phyloP scores from a whole-genome alignment of 2,329 filamentous ascomycete genomes.

The Xylaria sp. region DNA sequence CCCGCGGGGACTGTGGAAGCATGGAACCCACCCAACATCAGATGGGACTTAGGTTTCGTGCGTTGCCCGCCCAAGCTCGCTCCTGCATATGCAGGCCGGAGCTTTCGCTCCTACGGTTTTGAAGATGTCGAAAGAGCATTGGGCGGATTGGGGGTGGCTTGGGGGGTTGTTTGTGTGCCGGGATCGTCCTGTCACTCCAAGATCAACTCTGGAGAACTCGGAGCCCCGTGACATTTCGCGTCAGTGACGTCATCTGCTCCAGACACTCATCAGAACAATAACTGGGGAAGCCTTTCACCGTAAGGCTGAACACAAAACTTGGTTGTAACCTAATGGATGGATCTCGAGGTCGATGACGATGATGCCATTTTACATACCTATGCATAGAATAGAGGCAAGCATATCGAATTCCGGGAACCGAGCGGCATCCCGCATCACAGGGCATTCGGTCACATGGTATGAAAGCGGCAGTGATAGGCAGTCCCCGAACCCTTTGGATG shows the following conservation, averaged over 20 bases:
- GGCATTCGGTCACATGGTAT: background rate
- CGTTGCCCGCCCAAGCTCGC: background rate
- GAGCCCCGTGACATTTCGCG: background rate
- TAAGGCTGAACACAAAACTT: background rate
- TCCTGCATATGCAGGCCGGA: conserved; percentile 8
- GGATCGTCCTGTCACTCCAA: background rate
- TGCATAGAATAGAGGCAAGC: background rate
- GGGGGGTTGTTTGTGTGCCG: background rate
- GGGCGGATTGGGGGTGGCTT: too few relatives aligned
- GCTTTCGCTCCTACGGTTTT: conserved; percentile 12
- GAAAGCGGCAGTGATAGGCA: background rate
- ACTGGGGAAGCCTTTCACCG: background rate
- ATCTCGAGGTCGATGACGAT: too few relatives aligned
- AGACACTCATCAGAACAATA: background rate
- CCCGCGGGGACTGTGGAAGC: background rate
- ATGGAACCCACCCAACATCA: background rate
- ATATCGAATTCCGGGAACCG: background rate
- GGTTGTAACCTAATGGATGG: background rate
- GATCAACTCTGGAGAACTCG: background rate
- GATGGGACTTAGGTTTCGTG: too few relatives aligned
- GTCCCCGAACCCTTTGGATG: background rate
- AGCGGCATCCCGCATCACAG: background rate
- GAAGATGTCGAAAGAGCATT: conserved; percentile 1
- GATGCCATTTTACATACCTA: background rate
- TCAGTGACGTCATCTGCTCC: background rate